Conservation (phyloP, 2,329 filamentous ascomycete species). For the Colletotrichum sp. region DNA sequence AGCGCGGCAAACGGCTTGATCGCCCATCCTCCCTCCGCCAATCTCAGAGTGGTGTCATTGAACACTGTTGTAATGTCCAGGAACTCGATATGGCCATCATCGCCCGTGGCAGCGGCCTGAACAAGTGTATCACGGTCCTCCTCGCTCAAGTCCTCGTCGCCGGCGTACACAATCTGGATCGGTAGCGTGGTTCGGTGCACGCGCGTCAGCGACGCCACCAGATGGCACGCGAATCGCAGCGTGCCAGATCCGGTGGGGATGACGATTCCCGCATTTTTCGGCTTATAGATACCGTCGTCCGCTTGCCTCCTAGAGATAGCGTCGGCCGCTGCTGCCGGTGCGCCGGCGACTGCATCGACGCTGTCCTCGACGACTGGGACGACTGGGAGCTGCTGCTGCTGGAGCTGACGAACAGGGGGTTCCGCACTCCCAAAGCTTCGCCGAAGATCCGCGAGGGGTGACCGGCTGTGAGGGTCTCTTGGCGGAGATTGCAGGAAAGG, state of each 20-base stretch:
- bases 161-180: conserved; percentile 41
- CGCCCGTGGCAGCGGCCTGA: conserved; percentile 15
- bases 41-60: conserved; percentile 31
- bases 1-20: conserved; percentile 46
- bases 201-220: conserved; percentile 34
- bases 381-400: background rate
- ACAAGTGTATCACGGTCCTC: conserved; percentile 29
- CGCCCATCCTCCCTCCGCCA: conserved; percentile 39
- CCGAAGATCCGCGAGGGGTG: conserved; percentile 24
- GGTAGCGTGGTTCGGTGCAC: conserved; percentile 34
- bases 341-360: background rate
- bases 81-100: conserved; percentile 26
- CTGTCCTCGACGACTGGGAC: background rate
- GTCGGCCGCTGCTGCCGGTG: background rate
- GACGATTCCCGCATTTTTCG: conserved; percentile 35
- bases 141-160: conserved; percentile 32
- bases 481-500: conserved; percentile 12
- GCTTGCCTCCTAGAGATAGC: background rate
- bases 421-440: conserved; percentile 8
- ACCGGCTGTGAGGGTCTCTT: conserved; percentile 1
- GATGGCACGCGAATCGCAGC: conserved; percentile 39
- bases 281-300: background rate
- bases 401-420: background rate
- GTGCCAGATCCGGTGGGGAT: conserved; percentile 35
- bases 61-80: conserved; percentile 37